Percentiles rank a stretch among this genome's conserved stretches.
Conservation (phyloP, 2,329 filamentous ascomycete species). For the Chaetomium globosum region DNA sequence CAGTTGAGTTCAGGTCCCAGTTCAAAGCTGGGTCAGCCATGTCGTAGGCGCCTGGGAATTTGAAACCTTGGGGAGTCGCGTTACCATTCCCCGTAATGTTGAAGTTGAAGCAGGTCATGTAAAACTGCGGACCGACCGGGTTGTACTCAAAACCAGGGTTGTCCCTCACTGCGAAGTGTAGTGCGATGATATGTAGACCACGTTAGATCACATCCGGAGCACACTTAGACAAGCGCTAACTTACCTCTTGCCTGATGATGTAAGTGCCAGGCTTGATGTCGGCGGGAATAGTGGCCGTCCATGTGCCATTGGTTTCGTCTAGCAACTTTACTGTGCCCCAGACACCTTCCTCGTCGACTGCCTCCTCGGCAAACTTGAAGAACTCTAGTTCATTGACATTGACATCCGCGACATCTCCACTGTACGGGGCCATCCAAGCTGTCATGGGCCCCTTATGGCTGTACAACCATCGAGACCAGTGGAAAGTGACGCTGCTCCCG, state of each 20-base stretch:
- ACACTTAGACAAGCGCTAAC: not conserved
- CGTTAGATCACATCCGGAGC: not conserved
- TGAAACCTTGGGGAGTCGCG: constrained; percentile 25
- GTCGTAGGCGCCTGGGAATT: constrained; percentile 28
- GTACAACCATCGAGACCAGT: constrained; percentile 30
- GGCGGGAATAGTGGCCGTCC: constrained; percentile 27
- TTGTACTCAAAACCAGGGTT: constrained; percentile 18
- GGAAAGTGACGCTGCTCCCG: constrained; percentile 28
- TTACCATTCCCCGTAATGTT: constrained; percentile 27
- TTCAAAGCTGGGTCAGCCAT: constrained; percentile 11
- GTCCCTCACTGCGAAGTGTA: constrained; percentile 23
- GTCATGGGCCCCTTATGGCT: constrained; percentile 30
- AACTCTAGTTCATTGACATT: constrained; percentile 30
- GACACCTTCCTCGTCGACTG: constrained; percentile 20
- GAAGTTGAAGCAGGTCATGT: constrained; percentile 32
- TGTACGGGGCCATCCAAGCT: constrained; percentile 29
- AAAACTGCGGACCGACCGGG: constrained; percentile 29
- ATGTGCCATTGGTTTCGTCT: constrained; percentile 26
- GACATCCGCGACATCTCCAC: constrained; percentile 15
- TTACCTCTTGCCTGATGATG: constrained; percentile 28
- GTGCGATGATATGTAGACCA: constrained; percentile 23
- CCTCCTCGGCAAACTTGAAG: constrained; percentile 29
- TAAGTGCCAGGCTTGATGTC: constrained; percentile 30
- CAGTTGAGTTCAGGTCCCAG: constrained; percentile 12
- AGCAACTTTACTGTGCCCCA: constrained; percentile 25